Base-by-base conservation (phyloP, 108 stramenopile species). In the Asterionellopsis glacialis region DNA sequence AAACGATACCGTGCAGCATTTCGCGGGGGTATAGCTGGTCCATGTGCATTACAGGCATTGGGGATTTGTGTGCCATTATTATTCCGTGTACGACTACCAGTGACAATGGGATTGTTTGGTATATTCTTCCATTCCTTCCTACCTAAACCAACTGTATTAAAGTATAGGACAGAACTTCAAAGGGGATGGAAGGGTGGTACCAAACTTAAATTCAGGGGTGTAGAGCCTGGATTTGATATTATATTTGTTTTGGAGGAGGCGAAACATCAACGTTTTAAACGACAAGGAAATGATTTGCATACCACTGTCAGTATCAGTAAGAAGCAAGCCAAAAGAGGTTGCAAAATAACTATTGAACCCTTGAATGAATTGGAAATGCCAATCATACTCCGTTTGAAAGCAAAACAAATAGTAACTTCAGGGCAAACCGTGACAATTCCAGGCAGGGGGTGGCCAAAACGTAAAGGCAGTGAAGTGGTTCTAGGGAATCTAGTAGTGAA, bases 211-310 rank as follows among this genome's bases (percentile, higher is more conserved):
- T 87, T 77, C 55, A 42, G 55, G 33, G 40, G 48, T 15, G 33
- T 57, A 1, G 44, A 60, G 25, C 55, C 52, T 7, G 51, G 55
- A 27, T 57, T 55, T 18, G 85, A 90, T 70, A 67, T 85, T 10
- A 70, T 84, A n/a, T 87, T 90, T 65, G 49, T 84, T 15, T 51
- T 90, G 23, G 55, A 78, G 38, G 86, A 82, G 63, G 78, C 59
- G 28, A 67, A 66, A 1, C 81, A 90, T 59, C 57, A 70, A 14
- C 45, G 26, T 0, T 90, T 65, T 62, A 61, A 44, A 45, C 78
- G 85, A 0, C 58, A 64, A 14, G 82, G 75, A 11, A 83, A 90
- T 54, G 73, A 90, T 50, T 73, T 90, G 58, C 73, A 80, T 21
- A 73, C 79, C 22, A 53, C 41, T 4, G 47, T 84, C 7, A 59